A percentile compares a stretch with the other conserved stretches of the same genome.
Conservation (phyloP, 1,139 yeast species). For the Hanseniaspora gamundiae region DNA sequence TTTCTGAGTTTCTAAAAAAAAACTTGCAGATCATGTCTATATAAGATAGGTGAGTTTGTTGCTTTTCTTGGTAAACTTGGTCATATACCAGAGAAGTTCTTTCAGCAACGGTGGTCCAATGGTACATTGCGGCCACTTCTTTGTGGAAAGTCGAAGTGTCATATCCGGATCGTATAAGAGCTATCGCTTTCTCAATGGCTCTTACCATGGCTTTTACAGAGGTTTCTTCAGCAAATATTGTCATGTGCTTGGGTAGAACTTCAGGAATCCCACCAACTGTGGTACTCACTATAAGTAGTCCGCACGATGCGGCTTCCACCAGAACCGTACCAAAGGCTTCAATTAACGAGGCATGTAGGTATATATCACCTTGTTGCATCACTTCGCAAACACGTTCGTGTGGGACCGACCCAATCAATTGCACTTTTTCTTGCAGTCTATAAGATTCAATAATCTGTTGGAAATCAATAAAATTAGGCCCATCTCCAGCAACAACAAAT, state of each 20-base stretch:
- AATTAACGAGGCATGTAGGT: constrained; percentile 84
- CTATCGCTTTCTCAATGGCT: constrained; percentile 57
- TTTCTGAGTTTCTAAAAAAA: constrained; percentile 27
- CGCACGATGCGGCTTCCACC: constrained; percentile 97
- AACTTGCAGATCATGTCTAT: constrained; percentile 43
- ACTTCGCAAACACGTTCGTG: constrained; percentile 92
- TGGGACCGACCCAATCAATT: constrained; percentile 71
- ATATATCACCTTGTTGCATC: constrained; percentile 89
- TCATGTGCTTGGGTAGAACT: constrained; percentile 87
- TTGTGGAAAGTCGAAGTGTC: constrained; percentile 70
- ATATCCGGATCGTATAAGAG: constrained; percentile 38
- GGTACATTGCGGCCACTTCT: constrained; percentile 72
- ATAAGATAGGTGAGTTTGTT: constrained; percentile 35
- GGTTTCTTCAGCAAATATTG: constrained; percentile 72
- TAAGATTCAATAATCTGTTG: constrained; percentile 91
- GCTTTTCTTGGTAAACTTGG: constrained; percentile 27
- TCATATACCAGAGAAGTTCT: constrained; percentile 79
- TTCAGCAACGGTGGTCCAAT: constrained; percentile 82
- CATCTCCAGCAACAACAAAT: constrained; percentile 90
- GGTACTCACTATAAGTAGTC: constrained; percentile 85
- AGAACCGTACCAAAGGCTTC: constrained; percentile 97
- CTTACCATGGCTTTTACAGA: constrained; percentile 43
- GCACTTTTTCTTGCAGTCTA: constrained; percentile 79
- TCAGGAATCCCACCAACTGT: constrained; percentile 98
- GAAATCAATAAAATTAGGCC: constrained; percentile 85